Conservation (phyloP, 345 rosid species). For the Xanthoceras sorbifolium region DNA sequence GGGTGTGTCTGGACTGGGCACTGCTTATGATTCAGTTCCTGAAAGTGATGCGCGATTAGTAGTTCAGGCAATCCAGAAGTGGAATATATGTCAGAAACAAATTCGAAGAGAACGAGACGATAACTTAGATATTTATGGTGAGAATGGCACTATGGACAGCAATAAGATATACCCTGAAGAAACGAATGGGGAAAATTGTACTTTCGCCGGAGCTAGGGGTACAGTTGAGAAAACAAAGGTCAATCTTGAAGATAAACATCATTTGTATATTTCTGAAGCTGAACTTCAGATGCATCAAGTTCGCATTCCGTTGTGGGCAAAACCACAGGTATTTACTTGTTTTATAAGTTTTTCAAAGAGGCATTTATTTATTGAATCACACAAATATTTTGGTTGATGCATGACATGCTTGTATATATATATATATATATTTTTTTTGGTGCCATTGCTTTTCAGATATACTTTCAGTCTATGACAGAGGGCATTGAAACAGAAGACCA, state of each 20-base stretch:
- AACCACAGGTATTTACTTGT: conserved; percentile 54
- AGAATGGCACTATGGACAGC: conserved; percentile 60
- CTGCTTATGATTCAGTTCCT: conserved; percentile 46
- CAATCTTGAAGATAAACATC: conserved; percentile 54
- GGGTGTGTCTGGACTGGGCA: conserved; percentile 33
- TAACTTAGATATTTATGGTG: conserved; percentile 78
- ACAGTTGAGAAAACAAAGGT: conserved; percentile 31
- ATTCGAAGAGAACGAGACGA: conserved; percentile 71
- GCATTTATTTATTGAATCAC: conserved; percentile 1
- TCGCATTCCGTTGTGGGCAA: conserved; percentile 60
- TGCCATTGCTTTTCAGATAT: conserved; percentile 46
- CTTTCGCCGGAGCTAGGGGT: conserved; percentile 32
- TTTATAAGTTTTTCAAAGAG: not conserved
- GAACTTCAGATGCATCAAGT: conserved; percentile 72
- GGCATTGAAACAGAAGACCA: conserved; percentile 36
- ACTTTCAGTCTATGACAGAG: conserved; percentile 50
- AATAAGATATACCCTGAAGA: conserved; percentile 79
- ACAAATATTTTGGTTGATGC: not conserved
- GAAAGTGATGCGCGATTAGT: conserved; percentile 69
- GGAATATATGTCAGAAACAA: conserved; percentile 81
- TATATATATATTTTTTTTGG: conserved; percentile 3
- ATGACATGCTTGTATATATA: not conserved
- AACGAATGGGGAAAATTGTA: conserved; percentile 38
- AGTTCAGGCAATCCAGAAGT: conserved; percentile 76
- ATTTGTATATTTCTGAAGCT: conserved; percentile 77